Evolutionary conservation across 2,329 filamentous ascomycete genomes (phyloP).

Genomic region (Diaporthe vexans): DNA sequence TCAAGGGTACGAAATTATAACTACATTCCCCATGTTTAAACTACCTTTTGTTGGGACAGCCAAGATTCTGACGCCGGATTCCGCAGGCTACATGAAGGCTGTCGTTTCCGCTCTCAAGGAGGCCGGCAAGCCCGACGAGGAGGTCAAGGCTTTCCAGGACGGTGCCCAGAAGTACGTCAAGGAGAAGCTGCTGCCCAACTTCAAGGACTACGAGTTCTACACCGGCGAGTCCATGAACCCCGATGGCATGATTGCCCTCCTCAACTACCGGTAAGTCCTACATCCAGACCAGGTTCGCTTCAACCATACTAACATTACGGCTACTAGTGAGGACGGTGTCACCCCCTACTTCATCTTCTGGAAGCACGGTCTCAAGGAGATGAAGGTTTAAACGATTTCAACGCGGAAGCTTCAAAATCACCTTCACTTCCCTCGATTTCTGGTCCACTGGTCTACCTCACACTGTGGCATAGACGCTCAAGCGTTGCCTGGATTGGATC

Average conservation of each 20-base stretch:
- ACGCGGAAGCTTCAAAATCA: background rate
- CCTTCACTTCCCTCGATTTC: conserved; percentile 23
- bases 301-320: background rate
- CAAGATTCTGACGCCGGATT: conserved; percentile 29
- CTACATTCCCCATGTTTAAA: conserved; percentile 3
- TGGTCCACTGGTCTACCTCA: conserved; percentile 22
- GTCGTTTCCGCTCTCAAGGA: conserved; percentile 80
- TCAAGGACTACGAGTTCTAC: conserved; percentile 97
- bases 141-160: conserved; percentile 84
- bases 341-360: conserved; percentile 92
- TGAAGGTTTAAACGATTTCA: conserved; percentile 81
- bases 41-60: background rate
- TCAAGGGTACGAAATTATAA: conserved; percentile 77
- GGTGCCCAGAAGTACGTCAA: conserved; percentile 83
- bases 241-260: conserved; percentile 93
- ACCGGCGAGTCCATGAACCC: conserved; percentile 93
- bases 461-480: conserved; percentile 33
- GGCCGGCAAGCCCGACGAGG: conserved; percentile 69
- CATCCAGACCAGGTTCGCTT: background rate
- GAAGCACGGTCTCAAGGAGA: conserved; percentile 92
- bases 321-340: conserved; percentile 79
- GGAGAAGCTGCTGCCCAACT: conserved; percentile 84
- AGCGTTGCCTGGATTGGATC: conserved; percentile 35
- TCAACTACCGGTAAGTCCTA: conserved; percentile 82
- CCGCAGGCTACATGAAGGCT: conserved; percentile 86